phyloP scores from a whole-genome alignment of 257 asterid species.

The Forsythia viridissima region DNA sequence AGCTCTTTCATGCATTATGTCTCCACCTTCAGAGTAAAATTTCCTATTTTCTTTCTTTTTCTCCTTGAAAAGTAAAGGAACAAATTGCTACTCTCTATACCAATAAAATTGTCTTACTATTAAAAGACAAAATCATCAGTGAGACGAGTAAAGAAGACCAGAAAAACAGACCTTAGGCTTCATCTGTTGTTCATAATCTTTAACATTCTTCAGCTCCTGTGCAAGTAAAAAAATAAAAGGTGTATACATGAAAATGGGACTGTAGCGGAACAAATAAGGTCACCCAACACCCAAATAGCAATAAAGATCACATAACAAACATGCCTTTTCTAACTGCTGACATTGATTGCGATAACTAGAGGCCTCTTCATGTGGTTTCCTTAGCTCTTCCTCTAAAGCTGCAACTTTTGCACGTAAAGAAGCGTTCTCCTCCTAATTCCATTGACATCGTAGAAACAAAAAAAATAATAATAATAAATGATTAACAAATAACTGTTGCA shows the following conservation, averaged over 20 bases:
- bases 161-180: conserved; percentile 72
- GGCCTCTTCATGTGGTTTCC: conserved; percentile 56
- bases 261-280: conserved; percentile 14
- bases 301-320: background rate
- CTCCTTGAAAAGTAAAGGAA: no score
- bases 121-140: background rate
- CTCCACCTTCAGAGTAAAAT: background rate
- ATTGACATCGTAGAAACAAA: conserved; percentile 6
- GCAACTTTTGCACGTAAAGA: conserved; percentile 69
- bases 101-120: background rate
- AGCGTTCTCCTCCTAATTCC: conserved; percentile 58
- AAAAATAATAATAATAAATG: no score
- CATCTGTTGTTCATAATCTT: conserved; percentile 80
- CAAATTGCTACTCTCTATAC: background rate
- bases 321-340: conserved; percentile 16
- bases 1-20: background rate
- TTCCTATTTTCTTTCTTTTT: no score
- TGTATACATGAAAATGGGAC: conserved; percentile 12
- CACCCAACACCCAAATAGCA: conserved; percentile 1
- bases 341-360: conserved; percentile 49
- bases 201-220: conserved; percentile 88
- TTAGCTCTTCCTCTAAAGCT: conserved; percentile 68
- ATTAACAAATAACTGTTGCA: no score
- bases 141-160: conserved; percentile 1
- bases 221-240: conserved; percentile 13